phyloP scores from a whole-genome alignment of 352 stramenopile genomes.

The Pythium coloratum region DNA sequence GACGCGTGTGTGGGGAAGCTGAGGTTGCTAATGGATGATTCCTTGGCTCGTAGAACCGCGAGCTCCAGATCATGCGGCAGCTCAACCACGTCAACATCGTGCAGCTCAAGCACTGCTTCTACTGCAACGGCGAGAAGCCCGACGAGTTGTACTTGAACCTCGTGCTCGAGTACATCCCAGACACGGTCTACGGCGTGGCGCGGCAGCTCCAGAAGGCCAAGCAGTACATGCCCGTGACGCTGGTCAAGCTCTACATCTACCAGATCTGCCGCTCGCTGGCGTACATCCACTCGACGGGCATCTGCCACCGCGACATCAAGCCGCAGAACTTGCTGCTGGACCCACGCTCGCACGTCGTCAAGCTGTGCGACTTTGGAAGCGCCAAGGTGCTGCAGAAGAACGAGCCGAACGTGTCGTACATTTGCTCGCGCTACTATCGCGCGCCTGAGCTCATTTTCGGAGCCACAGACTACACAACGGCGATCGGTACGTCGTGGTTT shows the following conservation, averaged over 20 bases:
- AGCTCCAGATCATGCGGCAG: constrained; percentile 99
- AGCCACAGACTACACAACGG: constrained; percentile 99
- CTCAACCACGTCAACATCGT: constrained; percentile 99
- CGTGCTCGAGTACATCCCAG: constrained; percentile 99
- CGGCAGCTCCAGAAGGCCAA: constrained; percentile 97
- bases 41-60: constrained; percentile 88
- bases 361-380: constrained; percentile 99
- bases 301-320: constrained; percentile 99
- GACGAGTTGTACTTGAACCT: constrained; percentile 99
- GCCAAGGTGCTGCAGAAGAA: constrained; percentile 95
- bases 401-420: constrained; percentile 99
- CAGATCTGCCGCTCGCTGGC: constrained; percentile 97
- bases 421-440: constrained; percentile 99
- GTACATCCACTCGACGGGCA: constrained; percentile 97
- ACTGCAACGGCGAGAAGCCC: constrained; percentile 94
- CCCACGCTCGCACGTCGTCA: constrained; percentile 96
- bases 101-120: constrained; percentile 99
- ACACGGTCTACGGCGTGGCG: constrained; percentile 98
- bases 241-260: constrained; percentile 99
- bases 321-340: constrained; percentile 99
- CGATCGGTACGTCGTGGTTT: constrained; percentile 77
- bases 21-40: neutral
- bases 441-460: constrained; percentile 99
- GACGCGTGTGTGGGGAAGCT: neutral
- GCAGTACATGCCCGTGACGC: constrained; percentile 95